Base-by-base conservation (phyloP, 805 yeast genomes). In the Candida silvicultrix region DNA sequence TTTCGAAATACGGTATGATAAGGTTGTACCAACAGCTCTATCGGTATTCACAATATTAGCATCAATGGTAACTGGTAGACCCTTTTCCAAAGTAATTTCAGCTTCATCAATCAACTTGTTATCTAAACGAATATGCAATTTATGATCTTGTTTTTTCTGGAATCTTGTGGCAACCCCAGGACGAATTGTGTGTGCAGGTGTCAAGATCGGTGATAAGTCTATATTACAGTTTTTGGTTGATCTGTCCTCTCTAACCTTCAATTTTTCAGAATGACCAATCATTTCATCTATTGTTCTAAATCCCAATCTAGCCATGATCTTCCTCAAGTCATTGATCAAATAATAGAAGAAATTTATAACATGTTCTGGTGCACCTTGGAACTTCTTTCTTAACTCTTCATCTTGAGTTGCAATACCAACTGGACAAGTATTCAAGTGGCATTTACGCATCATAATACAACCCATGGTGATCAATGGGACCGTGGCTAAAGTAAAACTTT, bases 371-470 rank as follows among this genome's bases (percentile, higher is more conserved):
- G 97, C 90, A 63, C 99, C 99, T 60, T 79, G 75, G 70, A 92
- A 92, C 69, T 92, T 94, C 69, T 80, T 80, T 70, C 99, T 81
- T 56, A 92, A 76, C 55, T 82, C 88, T 18, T 97, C 97, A 66
- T 92, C 98, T 69, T 94, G 99, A 28, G 99, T 92, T 40, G 99
- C 99, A 71, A 92, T 87, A 70, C 99, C 99, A 42, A 92, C 99
- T 25, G 99, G 97, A 69, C 99, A 92, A 36, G 96, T 80, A 71
- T 88, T 87, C 49, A 87, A 73, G 66, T 92, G 98, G 64, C 97
- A 88, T 74, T 85, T 88, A 70, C 96, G 80, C 86, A 90, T 85
- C 88, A 89, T 83, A 64, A 92, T 85, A 75, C 99, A 92, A 51
- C 98, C 98, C 90, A 92, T 80, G 31, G 97, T 94, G 58, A 92